These are phyloP conservation scores for Cerioporus squamosus DNA, from an alignment of 1,284 basidiomycete species.

Conservation along the genomic window DNA sequence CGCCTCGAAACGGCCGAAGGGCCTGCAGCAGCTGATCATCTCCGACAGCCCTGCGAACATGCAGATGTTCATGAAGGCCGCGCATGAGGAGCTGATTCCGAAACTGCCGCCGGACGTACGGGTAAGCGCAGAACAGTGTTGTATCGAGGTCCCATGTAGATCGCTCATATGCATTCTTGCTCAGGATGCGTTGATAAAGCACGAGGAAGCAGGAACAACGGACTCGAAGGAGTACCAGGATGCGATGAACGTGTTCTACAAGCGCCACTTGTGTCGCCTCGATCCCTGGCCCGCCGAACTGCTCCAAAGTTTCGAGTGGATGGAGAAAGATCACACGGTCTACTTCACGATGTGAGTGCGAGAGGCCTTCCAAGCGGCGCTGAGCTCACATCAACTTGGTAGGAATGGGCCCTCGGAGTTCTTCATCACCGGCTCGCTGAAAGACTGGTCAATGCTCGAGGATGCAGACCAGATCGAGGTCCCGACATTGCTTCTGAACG, in stretches of 20 bases:
- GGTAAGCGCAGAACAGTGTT: constrained; percentile 4
- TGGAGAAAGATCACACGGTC: constrained; percentile 51
- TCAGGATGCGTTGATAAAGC: constrained; percentile 44
- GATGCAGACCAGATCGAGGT: constrained; percentile 48
- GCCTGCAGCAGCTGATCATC: constrained; percentile 46
- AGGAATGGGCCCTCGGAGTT: constrained; percentile 62
- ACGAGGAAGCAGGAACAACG: constrained; percentile 52
- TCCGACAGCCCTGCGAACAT: constrained; percentile 37
- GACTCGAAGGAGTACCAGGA: constrained; percentile 48
- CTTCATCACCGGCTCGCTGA: constrained; percentile 50
- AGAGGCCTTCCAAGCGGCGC: too few relatives aligned
- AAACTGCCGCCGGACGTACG: constrained; percentile 47
- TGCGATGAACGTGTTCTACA: constrained; percentile 48
- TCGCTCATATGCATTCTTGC: background rate
- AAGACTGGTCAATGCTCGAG: constrained; percentile 50
- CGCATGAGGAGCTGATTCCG: constrained; percentile 30
- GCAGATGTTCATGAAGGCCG: constrained; percentile 36
- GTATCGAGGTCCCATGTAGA: too few relatives aligned
- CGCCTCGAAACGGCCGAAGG: constrained; percentile 36
- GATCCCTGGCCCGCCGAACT: constrained; percentile 47
- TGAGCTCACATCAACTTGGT: background rate
- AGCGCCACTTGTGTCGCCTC: constrained; percentile 48
- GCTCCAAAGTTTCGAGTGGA: constrained; percentile 29
- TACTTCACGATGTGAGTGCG: constrained; percentile 48
- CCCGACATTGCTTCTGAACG: constrained; percentile 57